phyloP scores from a whole-genome alignment of 2,329 filamentous ascomycete species.

The Xylaria sp. region DNA sequence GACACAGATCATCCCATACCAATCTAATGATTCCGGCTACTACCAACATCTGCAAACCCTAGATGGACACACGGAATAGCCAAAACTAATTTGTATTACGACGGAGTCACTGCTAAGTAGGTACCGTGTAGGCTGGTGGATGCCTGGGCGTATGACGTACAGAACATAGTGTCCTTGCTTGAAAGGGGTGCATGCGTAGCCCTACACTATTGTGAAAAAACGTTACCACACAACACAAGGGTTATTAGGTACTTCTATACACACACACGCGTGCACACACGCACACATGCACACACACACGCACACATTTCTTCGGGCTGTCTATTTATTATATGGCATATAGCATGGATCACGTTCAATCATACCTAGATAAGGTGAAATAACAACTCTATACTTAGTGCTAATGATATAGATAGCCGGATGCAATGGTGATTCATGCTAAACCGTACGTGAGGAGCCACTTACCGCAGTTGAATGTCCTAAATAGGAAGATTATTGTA shows the following conservation, averaged over 20 bases:
- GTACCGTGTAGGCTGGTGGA: neutral
- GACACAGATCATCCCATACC: neutral
- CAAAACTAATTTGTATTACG: neutral
- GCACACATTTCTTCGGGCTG: too few species aligned
- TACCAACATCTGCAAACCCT: neutral
- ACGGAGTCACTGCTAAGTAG: neutral
- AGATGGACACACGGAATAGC: neutral
- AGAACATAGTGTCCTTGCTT: neutral
- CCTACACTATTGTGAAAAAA: neutral
- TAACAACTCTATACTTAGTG: too few species aligned
- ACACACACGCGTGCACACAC: too few species aligned
- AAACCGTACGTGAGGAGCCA: neutral
- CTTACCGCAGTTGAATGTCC: neutral
- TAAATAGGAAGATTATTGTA: neutral
- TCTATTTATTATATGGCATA: neutral
- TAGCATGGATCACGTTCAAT: neutral
- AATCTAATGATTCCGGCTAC: neutral
- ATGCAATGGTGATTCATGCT: neutral
- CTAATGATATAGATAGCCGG: neutral
- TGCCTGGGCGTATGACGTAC: neutral
- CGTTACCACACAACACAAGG: neutral
- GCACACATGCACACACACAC: too few species aligned
- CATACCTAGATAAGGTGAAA: neutral
- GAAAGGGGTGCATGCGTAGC: neutral
- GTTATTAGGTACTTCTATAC: neutral